Evolutionary conservation across 345 rosid genomes (phyloP), one percentile per base, ranked within the genome.

Genomic region (Carallia pectinifolia): DNA sequence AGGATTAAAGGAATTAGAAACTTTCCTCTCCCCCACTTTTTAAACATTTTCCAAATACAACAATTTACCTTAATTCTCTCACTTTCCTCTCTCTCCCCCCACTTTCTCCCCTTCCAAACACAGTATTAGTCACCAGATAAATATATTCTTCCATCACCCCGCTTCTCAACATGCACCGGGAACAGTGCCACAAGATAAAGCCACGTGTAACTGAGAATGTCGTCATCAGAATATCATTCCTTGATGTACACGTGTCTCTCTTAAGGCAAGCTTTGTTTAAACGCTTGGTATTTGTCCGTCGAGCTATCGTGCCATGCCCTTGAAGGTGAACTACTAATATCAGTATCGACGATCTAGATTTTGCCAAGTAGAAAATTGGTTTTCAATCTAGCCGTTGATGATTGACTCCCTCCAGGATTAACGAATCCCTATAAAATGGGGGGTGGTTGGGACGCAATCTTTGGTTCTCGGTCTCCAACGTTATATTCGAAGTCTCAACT

Each of bases 371-470:
- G 69, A 30, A 6, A 15, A 30, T 0, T 0, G 9, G 15, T 36
- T 36, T 15, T 63, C 8, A 65, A 50, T 6, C 6, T 6, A 61
- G 23, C 69, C 76, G 55, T 66, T 5, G 69, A 63, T 23, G 29
- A 27, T 56, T 27, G 33, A 5, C 33, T 33, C 6, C 23, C 23
- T 27, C 23, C 10, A 0, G 9, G 62, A 71, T 12, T 2, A 31
- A 5, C 50, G 50, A 23, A 34, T 64, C 64, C 1, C 70, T 69
- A 69, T 69, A 50, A 80, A 65, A 19, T 1, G 58, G 70, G 70
- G 44, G 30, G 74, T n/a, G 33, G 74, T 70, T 50, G 27, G 64
- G 52, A 70, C 67, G 65, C 54, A 62, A 4, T 6, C 9, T 12
- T 55, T 3, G 5, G 34, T 8, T 10, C 31, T 27, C 12, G 55